Conservation (phyloP, 345 rosid genomes). For the Excoecaria agallocha region DNA sequence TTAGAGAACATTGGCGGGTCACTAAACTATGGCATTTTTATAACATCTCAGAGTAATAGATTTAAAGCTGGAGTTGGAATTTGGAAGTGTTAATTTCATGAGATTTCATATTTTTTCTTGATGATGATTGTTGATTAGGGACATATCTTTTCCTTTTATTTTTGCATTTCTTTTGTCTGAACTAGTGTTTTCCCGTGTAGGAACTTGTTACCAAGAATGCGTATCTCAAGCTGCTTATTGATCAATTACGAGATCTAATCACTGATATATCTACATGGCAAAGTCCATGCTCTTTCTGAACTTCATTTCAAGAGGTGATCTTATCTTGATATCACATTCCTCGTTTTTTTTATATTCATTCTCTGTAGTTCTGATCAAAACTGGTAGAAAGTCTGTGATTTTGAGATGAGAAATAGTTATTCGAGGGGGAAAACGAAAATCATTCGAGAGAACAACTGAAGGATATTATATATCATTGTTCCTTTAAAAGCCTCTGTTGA, state of each 20-base stretch:
- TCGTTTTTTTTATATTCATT: constrained; percentile 1
- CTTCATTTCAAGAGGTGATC: constrained; percentile 14
- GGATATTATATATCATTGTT: constrained; percentile 10
- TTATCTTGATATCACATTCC: constrained; percentile 6
- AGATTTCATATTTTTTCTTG: neutral
- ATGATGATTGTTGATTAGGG: neutral
- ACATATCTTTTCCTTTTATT: neutral
- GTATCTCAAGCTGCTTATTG: constrained; percentile 69
- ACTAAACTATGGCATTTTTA: neutral
- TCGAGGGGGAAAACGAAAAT: neutral
- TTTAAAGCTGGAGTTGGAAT: neutral
- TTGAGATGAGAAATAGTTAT: neutral
- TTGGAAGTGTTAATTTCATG: neutral
- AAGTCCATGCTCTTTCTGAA: constrained; percentile 64
- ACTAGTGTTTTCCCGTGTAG: constrained; percentile 33
- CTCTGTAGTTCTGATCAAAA: neutral
- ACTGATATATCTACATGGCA: constrained; percentile 86
- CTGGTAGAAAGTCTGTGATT: neutral
- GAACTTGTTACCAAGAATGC: constrained; percentile 77
- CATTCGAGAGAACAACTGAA: constrained; percentile 2
- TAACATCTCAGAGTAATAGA: neutral
- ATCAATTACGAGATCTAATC: constrained; percentile 70
- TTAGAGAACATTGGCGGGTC: neutral
- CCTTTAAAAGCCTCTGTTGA: constrained; percentile 1
- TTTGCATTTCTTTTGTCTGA: neutral